A percentile compares a stretch with the other conserved stretches of the same genome.
Evolutionary conservation across 2,329 filamentous ascomycete species (phyloP).

Genomic region (Aspergillus novofumigatus): DNA sequence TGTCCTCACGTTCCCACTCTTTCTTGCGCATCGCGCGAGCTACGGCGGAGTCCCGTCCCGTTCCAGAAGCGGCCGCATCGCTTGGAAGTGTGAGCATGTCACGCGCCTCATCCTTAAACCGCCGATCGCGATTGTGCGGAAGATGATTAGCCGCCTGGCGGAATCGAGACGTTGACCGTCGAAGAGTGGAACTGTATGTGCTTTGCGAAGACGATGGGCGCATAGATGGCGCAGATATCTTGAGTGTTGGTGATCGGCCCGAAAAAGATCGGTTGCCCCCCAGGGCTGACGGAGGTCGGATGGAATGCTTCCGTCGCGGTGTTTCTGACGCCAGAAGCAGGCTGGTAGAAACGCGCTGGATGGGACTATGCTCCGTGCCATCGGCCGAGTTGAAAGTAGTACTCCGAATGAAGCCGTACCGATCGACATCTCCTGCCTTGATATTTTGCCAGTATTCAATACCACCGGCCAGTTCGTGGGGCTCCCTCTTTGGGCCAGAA

Average conservation of each 20-base stretch:
- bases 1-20: constrained; percentile 60
- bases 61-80: constrained; percentile 45
- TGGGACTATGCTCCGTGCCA: constrained; percentile 34
- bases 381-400: constrained; percentile 24
- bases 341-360: constrained; percentile 59
- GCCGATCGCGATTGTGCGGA: constrained; percentile 51
- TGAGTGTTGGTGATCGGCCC: constrained; percentile 36
- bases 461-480: constrained; percentile 57
- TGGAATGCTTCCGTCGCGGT: constrained; percentile 50
- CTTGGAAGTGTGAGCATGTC: constrained; percentile 62
- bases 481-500: constrained; percentile 45
- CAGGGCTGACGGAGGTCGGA: constrained; percentile 48
- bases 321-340: constrained; percentile 54
- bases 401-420: constrained; percentile 60
- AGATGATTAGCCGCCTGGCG: constrained; percentile 51
- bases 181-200: constrained; percentile 39
- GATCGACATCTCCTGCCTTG: constrained; percentile 56
- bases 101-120: constrained; percentile 55
- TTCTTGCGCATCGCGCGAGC: constrained; percentile 52
- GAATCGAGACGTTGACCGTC: constrained; percentile 42
- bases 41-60: constrained; percentile 45
- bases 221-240: constrained; percentile 41
- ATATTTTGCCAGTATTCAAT: constrained; percentile 64
- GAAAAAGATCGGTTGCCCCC: constrained; percentile 43
- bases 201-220: constrained; percentile 47